Evolutionary conservation across 306 rosid genomes (phyloP), one percentile per base, ranked within the genome.

Genomic region (Parietaria judaica): DNA sequence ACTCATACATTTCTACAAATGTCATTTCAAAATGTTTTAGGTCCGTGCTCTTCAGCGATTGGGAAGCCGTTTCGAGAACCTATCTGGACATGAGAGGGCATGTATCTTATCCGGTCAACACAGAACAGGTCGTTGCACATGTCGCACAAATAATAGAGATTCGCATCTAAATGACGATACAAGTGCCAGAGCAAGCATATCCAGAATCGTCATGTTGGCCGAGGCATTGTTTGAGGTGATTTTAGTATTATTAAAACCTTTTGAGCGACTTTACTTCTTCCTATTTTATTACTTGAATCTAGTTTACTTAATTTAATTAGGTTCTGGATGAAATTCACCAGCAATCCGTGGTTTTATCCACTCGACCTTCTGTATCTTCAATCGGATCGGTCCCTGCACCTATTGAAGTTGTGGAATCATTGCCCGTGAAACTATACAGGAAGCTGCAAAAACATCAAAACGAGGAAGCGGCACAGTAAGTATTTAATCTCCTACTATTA

Each of bases 251-350:
- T 48, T 34, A 36, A 67, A 74, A 51, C 69, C 61, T 39, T 68
- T 58, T 63, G 38, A 61, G 54, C 60, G 11, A 66, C 43, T 8
- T 51, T 16, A 72, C 68, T 62, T 79, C 15, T n/a, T 49, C 9
- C 14, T 57, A 47, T 41, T 11, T 50, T 50, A 58, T 64, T 55
- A 70, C 69, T 81, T 89, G 78, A 86, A 84, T 72, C 59, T 49
- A 74, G 72, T 82, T 39, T 72, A 70, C 79, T 63, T 79, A 82
- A 76, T 70, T 80, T 86, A 72, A 94, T 81, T 94, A 94, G 99
- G 99, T 94, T 86, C 95, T 94, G 97, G 99, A 94, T 94, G 99
- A 94, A 84, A 94, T 94, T 86, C 99, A 94, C 86, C 99, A 94
- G 97, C 99, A 94, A 83, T 86, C 99, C 50, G 94, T 82, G 61